phyloP scores from a whole-genome alignment of 1,139 yeast genomes.

The Meyerozyma sp. region DNA sequence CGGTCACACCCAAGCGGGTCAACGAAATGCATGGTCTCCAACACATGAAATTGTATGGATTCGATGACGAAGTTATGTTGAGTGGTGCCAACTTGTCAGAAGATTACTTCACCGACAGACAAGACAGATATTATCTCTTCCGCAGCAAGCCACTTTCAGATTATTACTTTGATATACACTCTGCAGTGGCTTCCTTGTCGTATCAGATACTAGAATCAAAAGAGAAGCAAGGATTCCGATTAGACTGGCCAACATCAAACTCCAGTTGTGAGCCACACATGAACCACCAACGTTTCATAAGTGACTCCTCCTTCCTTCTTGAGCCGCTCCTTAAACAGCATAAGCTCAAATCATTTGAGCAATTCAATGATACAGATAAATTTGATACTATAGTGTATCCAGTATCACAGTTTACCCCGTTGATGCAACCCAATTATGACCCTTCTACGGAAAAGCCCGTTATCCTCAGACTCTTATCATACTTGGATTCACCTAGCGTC shows the following conservation, averaged over 20 bases:
- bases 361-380: conserved; percentile 25
- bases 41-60: conserved; percentile 95
- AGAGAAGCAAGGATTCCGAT: conserved; percentile 43
- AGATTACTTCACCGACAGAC: conserved; percentile 94
- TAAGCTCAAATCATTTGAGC: conserved; percentile 29
- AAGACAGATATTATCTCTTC: conserved; percentile 84
- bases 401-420: conserved; percentile 84
- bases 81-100: conserved; percentile 89
- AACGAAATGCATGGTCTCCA: conserved; percentile 93
- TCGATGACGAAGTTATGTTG: conserved; percentile 82
- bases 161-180: conserved; percentile 68
- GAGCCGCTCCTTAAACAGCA: conserved; percentile 52
- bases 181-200: conserved; percentile 62
- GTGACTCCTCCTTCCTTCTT: conserved; percentile 53
- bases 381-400: conserved; percentile 80
- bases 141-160: conserved; percentile 53
- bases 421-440: conserved; percentile 52
- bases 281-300: conserved; percentile 51
- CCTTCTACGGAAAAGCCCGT: conserved; percentile 77
- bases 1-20: conserved; percentile 70
- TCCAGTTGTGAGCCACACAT: conserved; percentile 67
- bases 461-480: conserved; percentile 54
- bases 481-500: conserved; percentile 49
- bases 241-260: conserved; percentile 75
- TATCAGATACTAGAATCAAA: conserved; percentile 50